Evolutionary conservation across 2,329 filamentous ascomycete genomes (phyloP).

Genomic region (Colletotrichum tofieldiae): DNA sequence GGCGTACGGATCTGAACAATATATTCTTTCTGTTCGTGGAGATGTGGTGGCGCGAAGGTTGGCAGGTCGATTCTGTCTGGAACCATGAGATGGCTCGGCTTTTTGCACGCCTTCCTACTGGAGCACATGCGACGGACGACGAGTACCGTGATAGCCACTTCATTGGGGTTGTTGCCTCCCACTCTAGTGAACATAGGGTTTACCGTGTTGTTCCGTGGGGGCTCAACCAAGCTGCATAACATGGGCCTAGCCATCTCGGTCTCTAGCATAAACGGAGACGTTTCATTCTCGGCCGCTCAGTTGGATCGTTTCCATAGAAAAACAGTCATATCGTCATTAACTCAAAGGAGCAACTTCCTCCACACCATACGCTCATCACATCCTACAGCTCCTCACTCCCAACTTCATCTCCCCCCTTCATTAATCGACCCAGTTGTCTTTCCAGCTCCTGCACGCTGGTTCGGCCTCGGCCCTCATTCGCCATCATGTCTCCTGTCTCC

Average conservation of each 20-base stretch:
- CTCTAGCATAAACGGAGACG: neutral
- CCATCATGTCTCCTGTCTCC: neutral
- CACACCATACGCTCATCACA: too few species aligned
- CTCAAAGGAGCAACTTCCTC: neutral
- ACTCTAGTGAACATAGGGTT: neutral
- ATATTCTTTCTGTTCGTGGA: neutral
- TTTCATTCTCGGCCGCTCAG: neutral
- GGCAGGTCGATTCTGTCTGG: slow-evolving; percentile 12
- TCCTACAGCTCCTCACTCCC: slow-evolving; percentile 5
- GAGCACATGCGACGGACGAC: neutral
- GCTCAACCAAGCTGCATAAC: neutral
- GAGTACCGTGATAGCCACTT: neutral
- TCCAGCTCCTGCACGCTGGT: slow-evolving; percentile 11
- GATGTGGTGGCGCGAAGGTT: slow-evolving; percentile 9
- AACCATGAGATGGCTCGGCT: neutral
- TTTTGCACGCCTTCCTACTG: neutral
- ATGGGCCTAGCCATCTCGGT: neutral
- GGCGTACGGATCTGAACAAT: slow-evolving; percentile 5
- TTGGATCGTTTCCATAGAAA: neutral
- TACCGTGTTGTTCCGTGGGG: neutral
- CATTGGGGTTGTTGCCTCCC: neutral
- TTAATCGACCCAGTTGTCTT: neutral
- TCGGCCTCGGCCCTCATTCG: too few species aligned
- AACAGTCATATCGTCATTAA: neutral
- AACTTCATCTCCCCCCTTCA: neutral